A percentile compares a stretch with the other conserved stretches of the same genome.
phyloP scores from a whole-genome alignment of 1,284 basidiomycete species.

The Apiotrichum laibachii region DNA sequence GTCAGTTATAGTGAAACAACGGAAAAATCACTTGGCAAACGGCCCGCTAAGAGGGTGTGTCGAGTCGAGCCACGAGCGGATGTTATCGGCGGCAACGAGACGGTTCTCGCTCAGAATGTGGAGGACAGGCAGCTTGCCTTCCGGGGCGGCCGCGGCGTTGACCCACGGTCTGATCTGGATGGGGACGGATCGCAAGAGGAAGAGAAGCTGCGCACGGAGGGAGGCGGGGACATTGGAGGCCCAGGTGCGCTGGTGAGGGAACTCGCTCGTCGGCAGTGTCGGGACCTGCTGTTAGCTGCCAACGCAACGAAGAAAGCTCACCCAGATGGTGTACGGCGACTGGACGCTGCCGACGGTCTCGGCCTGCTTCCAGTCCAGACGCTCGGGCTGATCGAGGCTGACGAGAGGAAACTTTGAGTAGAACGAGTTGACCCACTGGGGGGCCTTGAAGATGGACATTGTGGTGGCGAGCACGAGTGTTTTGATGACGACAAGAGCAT shows the following conservation, averaged over 20 bases:
- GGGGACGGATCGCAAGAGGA: constrained; percentile 36
- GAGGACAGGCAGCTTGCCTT: constrained; percentile 32
- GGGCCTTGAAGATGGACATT: constrained; percentile 31
- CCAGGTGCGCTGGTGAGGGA: constrained; percentile 31
- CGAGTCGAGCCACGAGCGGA: constrained; percentile 40
- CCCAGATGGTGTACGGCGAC: constrained; percentile 30
- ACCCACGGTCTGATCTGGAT: constrained; percentile 38
- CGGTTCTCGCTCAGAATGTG: constrained; percentile 32
- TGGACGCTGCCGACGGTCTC: background rate
- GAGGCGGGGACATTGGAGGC: constrained; percentile 34
- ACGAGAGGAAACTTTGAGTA: constrained; percentile 49
- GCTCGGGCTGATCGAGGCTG: constrained; percentile 41
- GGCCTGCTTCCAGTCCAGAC: constrained; percentile 29
- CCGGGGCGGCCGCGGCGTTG: constrained; percentile 36
- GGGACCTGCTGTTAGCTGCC: constrained; percentile 20
- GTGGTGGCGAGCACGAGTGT: background rate
- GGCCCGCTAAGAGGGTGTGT: constrained; percentile 32
- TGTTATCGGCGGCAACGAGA: constrained; percentile 33
- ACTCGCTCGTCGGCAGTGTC: constrained; percentile 10
- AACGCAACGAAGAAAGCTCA: background rate
- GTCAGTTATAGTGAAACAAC: background rate
- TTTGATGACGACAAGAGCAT: no score
- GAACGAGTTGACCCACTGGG: constrained; percentile 36
- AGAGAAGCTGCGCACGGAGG: constrained; percentile 43
- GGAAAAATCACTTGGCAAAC: constrained; percentile 30